Conservation (phyloP, 2,329 filamentous ascomycete genomes). For the Mycosphaerella sp. region DNA sequence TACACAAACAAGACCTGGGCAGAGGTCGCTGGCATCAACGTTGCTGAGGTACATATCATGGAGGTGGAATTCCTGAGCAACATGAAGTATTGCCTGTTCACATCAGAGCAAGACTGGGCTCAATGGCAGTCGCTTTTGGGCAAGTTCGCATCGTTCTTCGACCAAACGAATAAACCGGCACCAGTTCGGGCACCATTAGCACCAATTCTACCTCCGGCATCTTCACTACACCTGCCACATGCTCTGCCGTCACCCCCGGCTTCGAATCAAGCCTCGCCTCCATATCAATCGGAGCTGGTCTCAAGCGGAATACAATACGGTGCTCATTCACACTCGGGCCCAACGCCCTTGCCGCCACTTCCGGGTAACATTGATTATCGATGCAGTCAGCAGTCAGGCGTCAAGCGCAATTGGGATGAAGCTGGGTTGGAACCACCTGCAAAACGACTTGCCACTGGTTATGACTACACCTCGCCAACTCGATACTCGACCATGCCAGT, state of each 20-base stretch:
- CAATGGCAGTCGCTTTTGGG: slow-evolving; percentile 78
- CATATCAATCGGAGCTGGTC: slow-evolving; percentile 33
- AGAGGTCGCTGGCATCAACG: slow-evolving; percentile 89
- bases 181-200: slow-evolving; percentile 27
- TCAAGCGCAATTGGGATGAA: slow-evolving; percentile 57
- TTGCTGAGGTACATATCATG: slow-evolving; percentile 97
- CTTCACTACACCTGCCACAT: slow-evolving; percentile 42
- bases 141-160: slow-evolving; percentile 77
- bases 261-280: slow-evolving; percentile 48
- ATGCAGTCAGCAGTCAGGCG: slow-evolving; percentile 27
- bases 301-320: slow-evolving; percentile 39
- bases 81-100: slow-evolving; percentile 89
- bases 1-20: slow-evolving; percentile 99
- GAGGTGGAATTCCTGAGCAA: slow-evolving; percentile 99
- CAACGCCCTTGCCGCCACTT: slow-evolving; percentile 41
- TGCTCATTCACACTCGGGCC: slow-evolving; percentile 32
- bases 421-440: slow-evolving; percentile 50
- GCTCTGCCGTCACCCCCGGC: slow-evolving; percentile 48
- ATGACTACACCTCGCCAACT: slow-evolving; percentile 27
- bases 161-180: slow-evolving; percentile 52
- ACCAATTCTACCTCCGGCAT: slow-evolving; percentile 43
- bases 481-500: slow-evolving; percentile 33
- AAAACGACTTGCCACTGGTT: slow-evolving; percentile 43
- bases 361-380: slow-evolving; percentile 33
- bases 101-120: slow-evolving; percentile 79